Conservation (phyloP, 768 basidiomycete genomes). For the Lepiota brunneoincarnata region DNA sequence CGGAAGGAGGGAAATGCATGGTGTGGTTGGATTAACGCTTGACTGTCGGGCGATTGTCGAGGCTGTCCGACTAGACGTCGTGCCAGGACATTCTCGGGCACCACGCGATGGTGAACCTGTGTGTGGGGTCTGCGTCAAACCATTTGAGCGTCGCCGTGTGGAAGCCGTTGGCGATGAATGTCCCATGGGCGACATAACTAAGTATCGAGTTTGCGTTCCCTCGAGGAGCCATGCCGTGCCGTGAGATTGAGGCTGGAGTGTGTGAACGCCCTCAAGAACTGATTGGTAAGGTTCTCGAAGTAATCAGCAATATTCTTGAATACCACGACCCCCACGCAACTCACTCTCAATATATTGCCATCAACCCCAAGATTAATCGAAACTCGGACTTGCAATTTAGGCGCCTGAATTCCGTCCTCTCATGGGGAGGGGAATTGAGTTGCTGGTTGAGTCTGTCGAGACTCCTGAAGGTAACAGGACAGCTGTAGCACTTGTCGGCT, state of each 20-base stretch:
- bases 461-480: slow-evolving; percentile 38
- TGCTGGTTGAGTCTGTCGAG: slow-evolving; percentile 57
- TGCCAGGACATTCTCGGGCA: too few relatives aligned
- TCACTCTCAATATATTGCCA: slow-evolving; percentile 68
- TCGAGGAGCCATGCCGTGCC: too few relatives aligned
- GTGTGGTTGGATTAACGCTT: too few relatives aligned
- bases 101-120: too few relatives aligned
- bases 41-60: too few relatives aligned
- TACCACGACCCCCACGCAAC: slow-evolving; percentile 48
- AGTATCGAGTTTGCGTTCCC: too few relatives aligned
- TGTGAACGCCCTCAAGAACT: slow-evolving; percentile 10
- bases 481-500: slow-evolving; percentile 64
- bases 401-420: slow-evolving; percentile 52
- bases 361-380: slow-evolving; percentile 52
- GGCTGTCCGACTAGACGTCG: too few relatives aligned
- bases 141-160: too few relatives aligned
- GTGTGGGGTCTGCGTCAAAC: too few relatives aligned
- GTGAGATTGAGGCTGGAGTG: slow-evolving; percentile 2
- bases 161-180: too few relatives aligned
- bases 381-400: slow-evolving; percentile 47
- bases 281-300: slow-evolving; percentile 10
- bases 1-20: too few relatives aligned
- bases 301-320: slow-evolving; percentile 38
- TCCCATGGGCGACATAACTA: too few relatives aligned
- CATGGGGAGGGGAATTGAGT: slow-evolving; percentile 59